Percentiles rank a stretch among this genome's conserved stretches.
Evolutionary conservation across 345 rosid species (phyloP).

Genomic region (Dipteronia sinensis): DNA sequence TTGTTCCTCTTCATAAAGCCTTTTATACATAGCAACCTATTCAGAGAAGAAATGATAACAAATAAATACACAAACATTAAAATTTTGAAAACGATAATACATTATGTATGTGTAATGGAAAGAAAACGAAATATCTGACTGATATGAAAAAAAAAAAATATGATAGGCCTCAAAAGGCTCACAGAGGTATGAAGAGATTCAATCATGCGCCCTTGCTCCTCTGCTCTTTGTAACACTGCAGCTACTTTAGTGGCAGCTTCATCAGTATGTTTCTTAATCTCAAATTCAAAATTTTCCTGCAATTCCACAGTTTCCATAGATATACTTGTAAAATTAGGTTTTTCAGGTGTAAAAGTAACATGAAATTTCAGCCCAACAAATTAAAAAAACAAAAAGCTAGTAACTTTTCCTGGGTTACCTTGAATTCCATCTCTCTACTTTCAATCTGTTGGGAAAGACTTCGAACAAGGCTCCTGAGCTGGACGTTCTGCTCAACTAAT

Average conservation of each 20-base stretch:
- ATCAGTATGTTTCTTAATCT: slow-evolving; percentile 65
- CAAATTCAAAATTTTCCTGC: slow-evolving; percentile 71
- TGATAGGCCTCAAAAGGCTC: slow-evolving; percentile 24
- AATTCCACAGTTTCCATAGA: slow-evolving; percentile 15
- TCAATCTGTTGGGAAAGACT: slow-evolving; percentile 78
- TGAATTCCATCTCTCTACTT: slow-evolving; percentile 68
- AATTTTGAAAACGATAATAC: neutral
- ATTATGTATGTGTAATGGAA: neutral
- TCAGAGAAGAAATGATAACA: slow-evolving; percentile 4
- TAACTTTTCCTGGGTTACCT: slow-evolving; percentile 49
- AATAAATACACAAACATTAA: neutral
- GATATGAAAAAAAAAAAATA: neutral
- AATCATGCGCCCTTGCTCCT: slow-evolving; percentile 89
- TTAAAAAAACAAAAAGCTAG: slow-evolving; percentile 12
- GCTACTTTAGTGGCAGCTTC: slow-evolving; percentile 88
- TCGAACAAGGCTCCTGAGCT: slow-evolving; percentile 87
- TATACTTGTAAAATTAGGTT: neutral
- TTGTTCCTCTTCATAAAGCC: slow-evolving; percentile 89
- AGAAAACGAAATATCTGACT: neutral
- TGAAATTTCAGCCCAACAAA: neutral
- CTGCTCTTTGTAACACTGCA: slow-evolving; percentile 79
- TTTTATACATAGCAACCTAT: slow-evolving; percentile 94
- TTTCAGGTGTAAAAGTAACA: neutral
- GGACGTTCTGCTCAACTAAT: slow-evolving; percentile 92
- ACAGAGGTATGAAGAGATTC: slow-evolving; percentile 93